These are phyloP conservation scores for Aspergillus ellipticus DNA, from an alignment of 495 filamentous ascomycete genomes.

Conservation along the genomic window DNA sequence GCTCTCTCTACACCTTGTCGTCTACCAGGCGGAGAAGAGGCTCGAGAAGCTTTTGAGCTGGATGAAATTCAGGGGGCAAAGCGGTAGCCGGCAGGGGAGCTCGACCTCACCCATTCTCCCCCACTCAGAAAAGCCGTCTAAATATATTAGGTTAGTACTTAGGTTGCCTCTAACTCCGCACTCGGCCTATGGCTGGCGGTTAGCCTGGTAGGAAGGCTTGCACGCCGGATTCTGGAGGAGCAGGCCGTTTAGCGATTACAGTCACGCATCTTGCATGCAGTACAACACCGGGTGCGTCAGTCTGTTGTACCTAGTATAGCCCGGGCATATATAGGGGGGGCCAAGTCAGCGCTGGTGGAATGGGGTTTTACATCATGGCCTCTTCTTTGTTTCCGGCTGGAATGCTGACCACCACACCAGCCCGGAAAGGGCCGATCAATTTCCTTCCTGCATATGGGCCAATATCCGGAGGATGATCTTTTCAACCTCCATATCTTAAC, in stretches of 20 bases:
- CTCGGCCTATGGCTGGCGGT: constrained; percentile 4
- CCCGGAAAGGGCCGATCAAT: not conserved
- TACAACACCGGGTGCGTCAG: not conserved
- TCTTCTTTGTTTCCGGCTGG: not conserved
- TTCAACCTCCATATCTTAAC: constrained; percentile 4
- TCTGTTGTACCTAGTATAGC: not conserved
- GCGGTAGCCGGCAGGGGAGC: constrained; percentile 7
- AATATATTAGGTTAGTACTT: constrained; percentile 8
- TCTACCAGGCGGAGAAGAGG: not conserved
- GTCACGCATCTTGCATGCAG: not conserved
- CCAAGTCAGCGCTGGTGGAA: not conserved
- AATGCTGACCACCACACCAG: not conserved
- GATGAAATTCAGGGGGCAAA: constrained; percentile 19
- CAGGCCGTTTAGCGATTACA: constrained; percentile 1
- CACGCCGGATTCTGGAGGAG: not conserved
- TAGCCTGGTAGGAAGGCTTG: not conserved
- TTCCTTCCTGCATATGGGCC: not conserved
- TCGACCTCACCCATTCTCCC: constrained; percentile 15
- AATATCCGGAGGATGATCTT: not conserved
- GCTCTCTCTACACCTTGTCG: not conserved
- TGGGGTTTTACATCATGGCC: not conserved
- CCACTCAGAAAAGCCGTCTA: constrained; percentile 11
- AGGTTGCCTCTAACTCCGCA: constrained; percentile 6
- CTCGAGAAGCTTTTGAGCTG: constrained; percentile 10
- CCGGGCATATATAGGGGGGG: not conserved